These are phyloP conservation scores for Elsinoe arachidis DNA, from an alignment of 2,329 filamentous ascomycete genomes.

Conservation along the genomic window DNA sequence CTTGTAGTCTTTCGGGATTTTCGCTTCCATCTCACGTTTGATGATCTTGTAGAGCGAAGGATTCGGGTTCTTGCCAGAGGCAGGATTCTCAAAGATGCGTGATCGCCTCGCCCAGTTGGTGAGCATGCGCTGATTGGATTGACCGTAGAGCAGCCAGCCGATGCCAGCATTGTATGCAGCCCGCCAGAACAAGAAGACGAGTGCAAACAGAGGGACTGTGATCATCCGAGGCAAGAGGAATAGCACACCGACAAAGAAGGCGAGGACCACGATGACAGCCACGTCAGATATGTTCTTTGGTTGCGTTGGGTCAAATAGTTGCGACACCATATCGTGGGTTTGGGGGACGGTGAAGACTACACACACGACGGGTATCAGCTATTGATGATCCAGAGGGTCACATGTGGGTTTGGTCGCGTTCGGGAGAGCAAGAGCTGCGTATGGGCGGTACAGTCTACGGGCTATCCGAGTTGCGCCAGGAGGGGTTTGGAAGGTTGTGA, in stretches of 20 bases:
- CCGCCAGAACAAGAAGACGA: slow-evolving; percentile 86
- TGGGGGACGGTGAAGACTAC: slow-evolving; percentile 90
- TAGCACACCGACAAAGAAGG: slow-evolving; percentile 62
- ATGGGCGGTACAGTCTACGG: slow-evolving; percentile 8
- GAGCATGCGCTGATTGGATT: slow-evolving; percentile 80
- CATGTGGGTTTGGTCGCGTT: neutral
- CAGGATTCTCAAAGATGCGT: slow-evolving; percentile 76
- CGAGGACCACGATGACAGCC: slow-evolving; percentile 69
- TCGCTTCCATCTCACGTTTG: slow-evolving; percentile 84
- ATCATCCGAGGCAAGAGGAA: slow-evolving; percentile 61
- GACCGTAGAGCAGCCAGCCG: slow-evolving; percentile 75
- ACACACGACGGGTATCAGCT: slow-evolving; percentile 12
- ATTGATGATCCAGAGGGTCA: neutral
- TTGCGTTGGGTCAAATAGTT: slow-evolving; percentile 86
- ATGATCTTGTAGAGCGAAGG: slow-evolving; percentile 75
- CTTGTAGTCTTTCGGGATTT: slow-evolving; percentile 86
- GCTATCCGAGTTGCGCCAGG: slow-evolving; percentile 1
- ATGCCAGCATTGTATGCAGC: slow-evolving; percentile 90
- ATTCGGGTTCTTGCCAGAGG: slow-evolving; percentile 70
- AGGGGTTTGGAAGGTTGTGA: neutral
- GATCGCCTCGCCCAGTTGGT: slow-evolving; percentile 81
- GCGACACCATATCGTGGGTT: slow-evolving; percentile 98
- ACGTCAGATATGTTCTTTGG: slow-evolving; percentile 90
- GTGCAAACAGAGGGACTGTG: slow-evolving; percentile 69
- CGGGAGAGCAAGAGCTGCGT: slow-evolving; percentile 12